Evolutionary conservation across 345 rosid genomes (phyloP), one percentile per base, ranked within the genome.

Genomic region (Sisymbrium altissimum): DNA sequence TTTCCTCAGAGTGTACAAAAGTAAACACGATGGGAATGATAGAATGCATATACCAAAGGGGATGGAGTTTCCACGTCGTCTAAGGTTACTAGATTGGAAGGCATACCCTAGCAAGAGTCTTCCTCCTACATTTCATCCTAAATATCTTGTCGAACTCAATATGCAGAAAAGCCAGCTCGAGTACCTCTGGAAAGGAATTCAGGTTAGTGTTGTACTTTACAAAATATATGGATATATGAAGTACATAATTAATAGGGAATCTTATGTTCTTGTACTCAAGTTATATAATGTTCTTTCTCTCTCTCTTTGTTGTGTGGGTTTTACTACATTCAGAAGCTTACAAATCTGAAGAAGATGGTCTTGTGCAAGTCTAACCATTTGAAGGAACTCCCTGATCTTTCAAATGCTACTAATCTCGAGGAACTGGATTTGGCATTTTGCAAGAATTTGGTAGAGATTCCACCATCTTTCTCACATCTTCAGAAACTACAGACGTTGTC

Each of bases 151-250:
- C 0, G 67, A 71, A 12, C 75, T 80, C 29, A 2, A 41, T 0
- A 7, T 82, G 48, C 5, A 0, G n/a, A n/a, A n/a, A n/a, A n/a
- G n/a, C n/a, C n/a, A n/a, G n/a, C n/a, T n/a, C n/a, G n/a, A n/a
- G n/a, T n/a, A n/a, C n/a, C 43, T 81, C 0, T 81, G 82, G 82
- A 7, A 40, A 19, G 66, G 64, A 70, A 35, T 8, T 1, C 69
- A 52, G 68, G 79, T 81, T 39, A 10, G 71, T 0, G 75, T 30
- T 30, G 32, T n/a, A 80, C 1, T 2, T 3, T 18, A 23, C 17
- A 29, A n/a, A n/a, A n/a, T 7, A 21, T 8, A 15, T 3, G 19
- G 9, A 10, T 57, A 8, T 46, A n/a, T n/a, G n/a, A 14, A 19
- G 10, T 11, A 14, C 8, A 48, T 36, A n/a, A n/a, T n/a, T n/a